These are phyloP conservation scores for Bruguiera parviflora DNA, from an alignment of 345 rosid genomes.

Conservation along the genomic window DNA sequence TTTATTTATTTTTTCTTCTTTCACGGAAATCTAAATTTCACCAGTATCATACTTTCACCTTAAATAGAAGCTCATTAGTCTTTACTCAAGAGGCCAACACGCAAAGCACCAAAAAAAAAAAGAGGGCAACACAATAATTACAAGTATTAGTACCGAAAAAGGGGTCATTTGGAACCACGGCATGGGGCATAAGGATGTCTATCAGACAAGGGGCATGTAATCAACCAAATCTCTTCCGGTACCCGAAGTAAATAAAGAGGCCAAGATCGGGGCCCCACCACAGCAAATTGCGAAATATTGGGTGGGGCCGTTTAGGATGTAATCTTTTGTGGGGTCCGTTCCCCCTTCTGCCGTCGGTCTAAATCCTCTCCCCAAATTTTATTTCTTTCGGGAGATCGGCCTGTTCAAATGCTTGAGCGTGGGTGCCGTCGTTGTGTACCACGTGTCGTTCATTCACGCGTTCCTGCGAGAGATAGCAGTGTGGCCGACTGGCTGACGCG, in stretches of 20 bases:
- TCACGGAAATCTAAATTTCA: too few relatives aligned
- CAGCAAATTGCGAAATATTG: background rate
- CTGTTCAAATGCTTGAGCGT: background rate
- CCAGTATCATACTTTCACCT: too few relatives aligned
- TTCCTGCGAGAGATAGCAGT: too few relatives aligned
- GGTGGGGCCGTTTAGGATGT: slow-evolving; percentile 19
- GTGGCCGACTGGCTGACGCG: background rate
- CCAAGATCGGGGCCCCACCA: background rate
- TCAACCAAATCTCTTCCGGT: slow-evolving; percentile 2
- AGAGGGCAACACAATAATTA: slow-evolving; percentile 22
- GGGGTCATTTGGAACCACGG: slow-evolving; percentile 13
- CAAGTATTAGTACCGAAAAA: slow-evolving; percentile 9
- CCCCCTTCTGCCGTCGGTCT: background rate
- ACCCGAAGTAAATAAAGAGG: slow-evolving; percentile 21
- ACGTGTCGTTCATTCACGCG: slow-evolving; percentile 5
- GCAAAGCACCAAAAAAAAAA: too few relatives aligned
- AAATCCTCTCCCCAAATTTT: background rate
- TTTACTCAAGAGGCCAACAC: too few relatives aligned
- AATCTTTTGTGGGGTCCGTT: slow-evolving; percentile 23
- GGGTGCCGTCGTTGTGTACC: slow-evolving; percentile 16
- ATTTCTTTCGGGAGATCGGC: background rate
- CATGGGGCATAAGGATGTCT: background rate
- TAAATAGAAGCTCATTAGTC: too few relatives aligned
- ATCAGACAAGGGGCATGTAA: background rate
- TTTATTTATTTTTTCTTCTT: too few relatives aligned